Percentiles rank a stretch among this genome's conserved stretches.
These are phyloP conservation scores for Endoconidiophora laricicola DNA, from an alignment of 2,329 filamentous ascomycete species.

Conservation along the genomic window DNA sequence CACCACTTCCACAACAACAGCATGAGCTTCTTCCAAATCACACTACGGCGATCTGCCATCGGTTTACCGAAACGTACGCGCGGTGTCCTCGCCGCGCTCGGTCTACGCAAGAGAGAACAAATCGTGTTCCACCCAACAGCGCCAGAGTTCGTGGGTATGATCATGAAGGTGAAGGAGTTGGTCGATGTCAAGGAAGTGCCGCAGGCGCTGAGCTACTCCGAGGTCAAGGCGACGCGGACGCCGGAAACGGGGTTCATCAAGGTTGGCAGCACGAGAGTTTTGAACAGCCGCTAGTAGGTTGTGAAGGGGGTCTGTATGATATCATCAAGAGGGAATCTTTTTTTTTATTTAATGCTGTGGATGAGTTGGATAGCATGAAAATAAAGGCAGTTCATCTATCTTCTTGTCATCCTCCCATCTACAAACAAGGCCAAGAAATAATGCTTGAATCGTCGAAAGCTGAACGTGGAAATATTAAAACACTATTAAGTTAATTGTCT, in stretches of 20 bases:
- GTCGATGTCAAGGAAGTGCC: slow-evolving; percentile 70
- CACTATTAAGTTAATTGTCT: too few relatives aligned
- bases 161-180: slow-evolving; percentile 87
- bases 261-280: slow-evolving; percentile 34
- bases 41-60: slow-evolving; percentile 76
- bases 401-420: too few relatives aligned
- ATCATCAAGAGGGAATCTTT: slow-evolving; percentile 9
- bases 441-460: not conserved
- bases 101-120: slow-evolving; percentile 66
- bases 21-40: slow-evolving; percentile 82
- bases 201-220: slow-evolving; percentile 39
- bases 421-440: too few relatives aligned
- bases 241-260: slow-evolving; percentile 70
- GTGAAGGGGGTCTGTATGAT: slow-evolving; percentile 18
- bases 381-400: too few relatives aligned
- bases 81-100: slow-evolving; percentile 70
- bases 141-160: slow-evolving; percentile 69
- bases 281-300: not conserved
- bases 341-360: not conserved
- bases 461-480: not conserved
- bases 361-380: not conserved
- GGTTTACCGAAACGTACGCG: slow-evolving; percentile 66
- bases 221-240: slow-evolving; percentile 55
- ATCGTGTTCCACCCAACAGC: slow-evolving; percentile 81
- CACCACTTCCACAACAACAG: slow-evolving; percentile 11